A percentile compares a stretch with the other conserved stretches of the same genome.
phyloP scores from a whole-genome alignment of 257 asterid species.

The Ligustrum vulgare region DNA sequence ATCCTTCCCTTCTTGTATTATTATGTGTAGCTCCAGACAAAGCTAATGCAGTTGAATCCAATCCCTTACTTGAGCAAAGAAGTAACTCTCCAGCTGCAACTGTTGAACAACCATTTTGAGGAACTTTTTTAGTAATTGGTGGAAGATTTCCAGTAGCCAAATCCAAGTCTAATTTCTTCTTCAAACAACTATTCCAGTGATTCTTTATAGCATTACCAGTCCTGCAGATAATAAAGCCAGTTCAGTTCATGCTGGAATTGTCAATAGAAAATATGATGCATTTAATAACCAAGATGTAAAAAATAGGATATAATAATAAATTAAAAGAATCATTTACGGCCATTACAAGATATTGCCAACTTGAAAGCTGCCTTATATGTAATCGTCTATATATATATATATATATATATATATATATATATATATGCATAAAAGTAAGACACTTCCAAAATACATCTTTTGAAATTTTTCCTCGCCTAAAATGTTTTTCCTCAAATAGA shows the following conservation, averaged over 20 bases:
- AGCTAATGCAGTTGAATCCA: conserved; percentile 35
- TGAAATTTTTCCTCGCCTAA: too few species aligned
- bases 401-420: too few species aligned
- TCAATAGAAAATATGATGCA: not conserved
- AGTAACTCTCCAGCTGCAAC: conserved; percentile 35
- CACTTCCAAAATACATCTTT: too few species aligned
- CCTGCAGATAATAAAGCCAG: conserved; percentile 48
- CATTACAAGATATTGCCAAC: not conserved
- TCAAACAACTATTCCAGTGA: conserved; percentile 98
- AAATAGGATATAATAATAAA: not conserved
- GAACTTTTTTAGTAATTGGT: conserved; percentile 49
- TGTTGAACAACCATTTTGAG: conserved; percentile 41
- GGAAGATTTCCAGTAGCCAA: conserved; percentile 88
- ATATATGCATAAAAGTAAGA: too few species aligned
- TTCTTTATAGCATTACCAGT: conserved; percentile 97
- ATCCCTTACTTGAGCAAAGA: conserved; percentile 38
- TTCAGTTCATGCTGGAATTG: conserved; percentile 14
- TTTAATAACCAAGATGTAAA: not conserved
- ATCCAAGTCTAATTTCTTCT: conserved; percentile 84
- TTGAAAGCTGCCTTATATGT: conserved; percentile 6
- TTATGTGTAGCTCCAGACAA: conserved; percentile 45
- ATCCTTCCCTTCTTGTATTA: conserved; percentile 42
- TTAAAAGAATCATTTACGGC: too few species aligned
- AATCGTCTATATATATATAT: too few species aligned
- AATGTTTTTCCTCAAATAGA: too few species aligned